Conservation (phyloP, 2,329 filamentous ascomycete species). For the Madurella mycetomatis region DNA sequence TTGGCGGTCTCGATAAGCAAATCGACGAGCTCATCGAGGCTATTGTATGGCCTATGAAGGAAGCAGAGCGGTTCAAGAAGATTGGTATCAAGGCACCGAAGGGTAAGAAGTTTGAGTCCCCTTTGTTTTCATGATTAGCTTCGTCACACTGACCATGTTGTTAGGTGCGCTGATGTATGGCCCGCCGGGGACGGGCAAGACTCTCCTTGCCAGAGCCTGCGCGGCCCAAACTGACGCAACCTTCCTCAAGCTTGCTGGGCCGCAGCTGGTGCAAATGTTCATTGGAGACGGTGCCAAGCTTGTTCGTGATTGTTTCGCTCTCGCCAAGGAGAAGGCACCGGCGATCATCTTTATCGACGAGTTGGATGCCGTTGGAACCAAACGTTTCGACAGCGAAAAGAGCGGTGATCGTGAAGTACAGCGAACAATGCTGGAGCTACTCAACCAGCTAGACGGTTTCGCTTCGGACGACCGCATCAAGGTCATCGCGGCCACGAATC, state of each 20-base stretch:
- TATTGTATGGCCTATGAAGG: conserved; percentile 99
- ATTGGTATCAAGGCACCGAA: conserved; percentile 99
- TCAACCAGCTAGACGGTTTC: conserved; percentile 98
- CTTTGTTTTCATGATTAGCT: background rate
- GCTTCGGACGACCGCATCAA: conserved; percentile 96
- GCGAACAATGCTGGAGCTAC: conserved; percentile 95
- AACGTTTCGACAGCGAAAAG: conserved; percentile 98
- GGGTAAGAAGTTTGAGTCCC: conserved; percentile 53
- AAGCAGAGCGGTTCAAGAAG: conserved; percentile 98
- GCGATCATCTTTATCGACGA: conserved; percentile 99
- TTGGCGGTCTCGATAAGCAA: conserved; percentile 96
- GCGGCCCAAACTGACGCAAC: conserved; percentile 97
- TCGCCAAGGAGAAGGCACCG: conserved; percentile 97
- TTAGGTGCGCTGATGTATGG: conserved; percentile 97
- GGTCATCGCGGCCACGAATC: conserved; percentile 90
- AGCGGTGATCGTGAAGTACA: conserved; percentile 97
- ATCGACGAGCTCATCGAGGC: conserved; percentile 98
- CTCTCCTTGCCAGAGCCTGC: conserved; percentile 87
- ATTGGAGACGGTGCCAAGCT: conserved; percentile 98
- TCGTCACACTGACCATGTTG: conserved; percentile 6
- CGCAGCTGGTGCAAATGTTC: conserved; percentile 99
- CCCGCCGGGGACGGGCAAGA: conserved; percentile 85
- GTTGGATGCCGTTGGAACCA: conserved; percentile 94
- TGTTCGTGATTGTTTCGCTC: conserved; percentile 92
- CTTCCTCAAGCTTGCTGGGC: conserved; percentile 95